phyloP scores from a whole-genome alignment of 371 early-diverging fungal genomes.

The Mucor irregularis region DNA sequence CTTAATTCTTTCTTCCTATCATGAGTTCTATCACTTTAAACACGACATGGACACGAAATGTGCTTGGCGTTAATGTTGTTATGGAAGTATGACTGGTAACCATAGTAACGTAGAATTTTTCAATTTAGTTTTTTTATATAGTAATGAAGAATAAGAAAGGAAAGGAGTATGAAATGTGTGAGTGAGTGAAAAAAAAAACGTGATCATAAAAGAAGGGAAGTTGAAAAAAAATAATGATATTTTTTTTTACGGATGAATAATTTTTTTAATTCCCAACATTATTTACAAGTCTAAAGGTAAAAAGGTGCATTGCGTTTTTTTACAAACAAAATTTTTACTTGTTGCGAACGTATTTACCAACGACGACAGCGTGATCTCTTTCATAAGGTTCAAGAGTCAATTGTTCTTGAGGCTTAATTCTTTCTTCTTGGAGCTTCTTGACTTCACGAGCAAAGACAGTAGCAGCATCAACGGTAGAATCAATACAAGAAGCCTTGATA shows the following conservation, averaged over 20 bases:
- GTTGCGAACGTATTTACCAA: slow-evolving; percentile 85
- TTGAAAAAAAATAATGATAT: slow-evolving; percentile 4
- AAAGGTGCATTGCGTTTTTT: neutral
- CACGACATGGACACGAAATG: slow-evolving; percentile 24
- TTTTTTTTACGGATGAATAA: slow-evolving; percentile 7
- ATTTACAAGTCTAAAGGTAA: slow-evolving; percentile 9
- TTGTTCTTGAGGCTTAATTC: slow-evolving; percentile 99
- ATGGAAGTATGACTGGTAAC: neutral
- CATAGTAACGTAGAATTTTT: too few relatives aligned
- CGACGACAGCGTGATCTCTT: slow-evolving; percentile 99
- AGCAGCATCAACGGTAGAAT: slow-evolving; percentile 98
- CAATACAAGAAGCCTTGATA: slow-evolving; percentile 99
- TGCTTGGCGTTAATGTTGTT: slow-evolving; percentile 17
- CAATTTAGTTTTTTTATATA: slow-evolving; percentile 5
- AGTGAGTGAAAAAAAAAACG: neutral
- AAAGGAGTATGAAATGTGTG: neutral
- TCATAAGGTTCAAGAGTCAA: slow-evolving; percentile 99
- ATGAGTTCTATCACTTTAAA: slow-evolving; percentile 21
- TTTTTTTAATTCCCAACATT: slow-evolving; percentile 8
- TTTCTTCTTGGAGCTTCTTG: slow-evolving; percentile 97
- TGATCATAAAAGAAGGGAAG: neutral
- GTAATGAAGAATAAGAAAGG: neutral
- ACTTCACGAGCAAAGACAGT: slow-evolving; percentile 99
- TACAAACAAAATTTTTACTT: slow-evolving; percentile 41
- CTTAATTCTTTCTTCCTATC: too few relatives aligned